These are phyloP conservation scores for Agastache rugosa DNA, from an alignment of 257 asterid genomes.

Conservation along the genomic window DNA sequence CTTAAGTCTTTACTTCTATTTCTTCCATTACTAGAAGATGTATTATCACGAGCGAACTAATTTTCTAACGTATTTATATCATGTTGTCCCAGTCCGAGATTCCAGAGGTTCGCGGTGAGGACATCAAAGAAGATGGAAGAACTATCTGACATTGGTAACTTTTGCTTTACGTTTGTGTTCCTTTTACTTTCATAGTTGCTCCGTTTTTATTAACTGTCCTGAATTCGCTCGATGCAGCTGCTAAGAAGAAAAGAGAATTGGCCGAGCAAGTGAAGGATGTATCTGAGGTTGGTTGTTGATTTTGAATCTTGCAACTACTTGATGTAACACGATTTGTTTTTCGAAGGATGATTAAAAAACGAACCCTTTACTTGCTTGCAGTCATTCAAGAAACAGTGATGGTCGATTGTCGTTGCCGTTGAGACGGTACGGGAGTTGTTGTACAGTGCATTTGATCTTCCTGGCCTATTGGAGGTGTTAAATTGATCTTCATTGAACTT, in stretches of 20 bases:
- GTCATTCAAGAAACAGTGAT: slow-evolving; percentile 63
- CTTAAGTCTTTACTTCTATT: neutral
- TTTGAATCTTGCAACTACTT: neutral
- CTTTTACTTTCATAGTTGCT: slow-evolving; percentile 19
- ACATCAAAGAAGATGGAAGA: slow-evolving; percentile 70
- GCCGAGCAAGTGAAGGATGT: slow-evolving; percentile 66
- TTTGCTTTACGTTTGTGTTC: neutral
- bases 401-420: neutral
- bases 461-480: neutral
- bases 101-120: slow-evolving; percentile 91
- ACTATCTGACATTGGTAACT: slow-evolving; percentile 54
- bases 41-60: neutral
- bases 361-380: slow-evolving; percentile 38
- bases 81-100: slow-evolving; percentile 51
- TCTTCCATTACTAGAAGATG: slow-evolving; percentile 34
- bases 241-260: slow-evolving; percentile 59
- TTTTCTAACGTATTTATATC: slow-evolving; percentile 16
- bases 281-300: slow-evolving; percentile 48
- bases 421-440: slow-evolving; percentile 13
- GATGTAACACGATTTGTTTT: neutral
- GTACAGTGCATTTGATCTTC: slow-evolving; percentile 26
- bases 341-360: neutral
- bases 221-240: slow-evolving; percentile 53
- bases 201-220: neutral
- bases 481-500: neutral